Base-by-base conservation (phyloP, 2,329 filamentous ascomycete genomes). In the Aspergillus sp. region DNA sequence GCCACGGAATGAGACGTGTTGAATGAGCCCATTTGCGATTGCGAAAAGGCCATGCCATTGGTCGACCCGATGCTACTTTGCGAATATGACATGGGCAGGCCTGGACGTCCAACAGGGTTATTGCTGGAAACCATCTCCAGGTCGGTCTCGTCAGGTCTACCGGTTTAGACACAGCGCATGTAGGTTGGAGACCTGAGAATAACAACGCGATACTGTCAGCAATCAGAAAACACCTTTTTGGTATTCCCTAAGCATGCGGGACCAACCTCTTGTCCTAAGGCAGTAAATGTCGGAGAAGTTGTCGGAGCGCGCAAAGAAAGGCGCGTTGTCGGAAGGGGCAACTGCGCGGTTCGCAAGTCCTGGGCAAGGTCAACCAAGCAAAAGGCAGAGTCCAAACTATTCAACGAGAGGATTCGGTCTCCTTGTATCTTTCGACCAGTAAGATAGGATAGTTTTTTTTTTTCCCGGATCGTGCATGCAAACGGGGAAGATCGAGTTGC, bases 1-100 rank as follows among this genome's bases (percentile, higher is more conserved):
- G 66, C 63, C 45, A 73, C 61, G 37, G 71, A 74, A 54, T 74
- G 71, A 25, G 69, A 67, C 48, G 65, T 63, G 57, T 73, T 72
- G 53, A 73, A 70, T 17, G 69, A 67, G 27, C 61, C 62, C 54
- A 71, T 61, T 50, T 69, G 62, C 43, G 65, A 62, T 55, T 72
- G 69, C 7, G 67, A 66, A 44, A 66, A 68, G 10, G 64, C 53
- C 46, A 68, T 57, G 44, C 67, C 67, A 58, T 70, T 70, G 33
- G 59, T 50, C 15, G 67, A 68, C 27, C 62, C 67, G 43, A 61
- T 61, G 53, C 61, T 71, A 45, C 62, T 63, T 51, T 69, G 69
- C 2, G 68, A 69, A 52, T 65, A 70, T 38, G 67, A 68, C 62
- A 70, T 69, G 43, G 62, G 50, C 33, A 60, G 48, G 43, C 54